phyloP scores from a whole-genome alignment of 139 green algal genomes.

The Parachlorella kessleri region DNA sequence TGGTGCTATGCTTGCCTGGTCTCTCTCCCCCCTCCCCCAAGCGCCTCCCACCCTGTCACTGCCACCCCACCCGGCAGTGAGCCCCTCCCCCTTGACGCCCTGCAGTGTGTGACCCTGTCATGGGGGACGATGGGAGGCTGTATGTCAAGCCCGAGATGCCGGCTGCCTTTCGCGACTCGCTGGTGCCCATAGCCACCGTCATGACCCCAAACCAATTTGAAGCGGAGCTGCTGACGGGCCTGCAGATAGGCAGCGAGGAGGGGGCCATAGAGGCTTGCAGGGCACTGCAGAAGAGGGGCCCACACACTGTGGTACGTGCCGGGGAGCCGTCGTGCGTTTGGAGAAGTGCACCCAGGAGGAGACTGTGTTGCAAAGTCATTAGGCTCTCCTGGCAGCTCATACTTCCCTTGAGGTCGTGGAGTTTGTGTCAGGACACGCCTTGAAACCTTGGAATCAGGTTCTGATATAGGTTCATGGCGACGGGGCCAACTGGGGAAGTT shows the following conservation, averaged over 20 bases:
- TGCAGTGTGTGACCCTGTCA: slow-evolving; percentile 94
- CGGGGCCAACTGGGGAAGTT: too few species aligned
- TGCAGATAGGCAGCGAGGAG: slow-evolving; percentile 50
- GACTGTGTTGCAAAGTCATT: too few species aligned
- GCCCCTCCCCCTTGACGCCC: slow-evolving; percentile 21
- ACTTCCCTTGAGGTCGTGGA: too few species aligned
- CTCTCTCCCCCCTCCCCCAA: not conserved
- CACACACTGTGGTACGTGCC: slow-evolving; percentile 81
- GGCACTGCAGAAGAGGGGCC: slow-evolving; percentile 62
- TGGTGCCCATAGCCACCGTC: slow-evolving; percentile 74
- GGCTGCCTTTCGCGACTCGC: slow-evolving; percentile 57
- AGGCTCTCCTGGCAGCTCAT: too few species aligned
- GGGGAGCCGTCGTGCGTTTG: too few species aligned
- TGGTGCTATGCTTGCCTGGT: not conserved
- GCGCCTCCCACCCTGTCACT: too few species aligned
- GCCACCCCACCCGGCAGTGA: too few species aligned
- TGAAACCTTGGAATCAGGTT: too few species aligned
- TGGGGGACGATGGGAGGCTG: slow-evolving; percentile 89
- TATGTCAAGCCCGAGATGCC: slow-evolving; percentile 83
- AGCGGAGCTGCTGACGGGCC: slow-evolving; percentile 78
- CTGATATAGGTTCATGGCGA: too few species aligned
- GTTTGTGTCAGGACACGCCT: too few species aligned
- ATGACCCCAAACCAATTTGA: slow-evolving; percentile 94
- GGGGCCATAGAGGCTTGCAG: slow-evolving; percentile 66
- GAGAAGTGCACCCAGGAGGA: too few species aligned